Evolutionary conservation across 2,329 filamentous ascomycete genomes (phyloP), one percentile per base, ranked within the genome.

Genomic region (Penicillium rolfsii): DNA sequence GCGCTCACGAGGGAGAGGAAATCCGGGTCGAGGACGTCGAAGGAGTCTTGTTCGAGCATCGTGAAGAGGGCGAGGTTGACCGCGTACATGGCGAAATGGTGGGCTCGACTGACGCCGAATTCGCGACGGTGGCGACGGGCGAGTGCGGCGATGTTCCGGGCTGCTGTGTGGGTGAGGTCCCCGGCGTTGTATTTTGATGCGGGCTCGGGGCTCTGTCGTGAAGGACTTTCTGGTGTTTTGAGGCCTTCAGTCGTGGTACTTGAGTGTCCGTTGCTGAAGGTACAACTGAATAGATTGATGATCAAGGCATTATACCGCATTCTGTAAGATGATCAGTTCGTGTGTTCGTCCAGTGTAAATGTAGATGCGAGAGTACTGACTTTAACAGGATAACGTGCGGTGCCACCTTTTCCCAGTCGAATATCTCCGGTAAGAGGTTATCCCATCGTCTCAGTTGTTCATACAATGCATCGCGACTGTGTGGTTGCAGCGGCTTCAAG

Each of bases 61-160:
- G 71, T 70, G 46, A 77, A 78, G 0, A 78, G 60, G 1, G 75
- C 75, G 7, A 78, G 65, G 24, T 76, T 78, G 52, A 77, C 73
- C 0, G 75, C 74, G 53, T 77, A 78, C 59, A 78, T 66, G 12
- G 74, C 72, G 48, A 77, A 78, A 22, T 73, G 68, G 56, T 77
- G 76, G 5, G 73, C 73, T 4, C 74, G 71, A 35, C 62, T 72
- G 57, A 77, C 64, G 4, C 76, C 73, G 54, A 71, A 76, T 40
- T 77, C 73, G 9, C 67, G 67, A 12, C 73, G 68, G 33, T 77
- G 72, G 0, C 74, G 64, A 11, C 70, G 71, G 0, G 71, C 64
- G 3, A 78, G 65, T 1, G 55, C 45, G 1, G 74, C 68, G 14
- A 78, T 77, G 3, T 60, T 62, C 3, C 70, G 72, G 0, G 75